Evolutionary conservation across 192 early-diverging fungal species (phyloP).

Genomic region (Backusella morwellensis): DNA sequence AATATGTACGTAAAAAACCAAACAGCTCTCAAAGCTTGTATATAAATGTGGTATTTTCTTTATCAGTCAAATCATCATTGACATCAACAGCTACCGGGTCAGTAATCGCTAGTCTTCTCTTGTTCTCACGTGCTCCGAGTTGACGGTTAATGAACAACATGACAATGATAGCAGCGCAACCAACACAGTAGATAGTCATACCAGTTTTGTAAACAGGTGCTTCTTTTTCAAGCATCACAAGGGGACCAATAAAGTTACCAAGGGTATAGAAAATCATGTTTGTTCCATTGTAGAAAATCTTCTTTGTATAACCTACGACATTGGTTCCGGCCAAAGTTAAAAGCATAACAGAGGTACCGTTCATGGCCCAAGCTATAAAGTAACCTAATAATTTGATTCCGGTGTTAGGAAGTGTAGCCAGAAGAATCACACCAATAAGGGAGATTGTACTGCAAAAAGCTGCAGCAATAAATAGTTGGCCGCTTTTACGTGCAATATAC

Average conservation of each 20-base stretch:
- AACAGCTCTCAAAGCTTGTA: slow-evolving; percentile 14
- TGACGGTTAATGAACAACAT: slow-evolving; percentile 5
- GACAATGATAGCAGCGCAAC: slow-evolving; percentile 5
- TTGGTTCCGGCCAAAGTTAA: slow-evolving; percentile 8
- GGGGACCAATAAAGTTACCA: slow-evolving; percentile 25
- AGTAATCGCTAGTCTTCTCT: not conserved
- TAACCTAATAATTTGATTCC: slow-evolving; percentile 9
- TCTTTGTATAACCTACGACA: slow-evolving; percentile 25
- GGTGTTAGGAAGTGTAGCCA: not conserved
- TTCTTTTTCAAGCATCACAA: slow-evolving; percentile 14
- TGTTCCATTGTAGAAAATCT: slow-evolving; percentile 8
- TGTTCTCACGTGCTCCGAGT: slow-evolving; percentile 7
- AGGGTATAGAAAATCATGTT: slow-evolving; percentile 13
- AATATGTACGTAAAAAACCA: not conserved
- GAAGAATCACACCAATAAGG: slow-evolving; percentile 11
- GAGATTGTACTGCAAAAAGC: not conserved
- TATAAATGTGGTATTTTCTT: slow-evolving; percentile 12
- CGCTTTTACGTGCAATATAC: not conserved
- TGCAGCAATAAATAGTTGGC: not conserved
- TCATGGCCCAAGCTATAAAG: slow-evolving; percentile 16
- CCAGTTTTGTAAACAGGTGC: slow-evolving; percentile 22
- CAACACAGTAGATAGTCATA: slow-evolving; percentile 3
- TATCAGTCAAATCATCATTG: slow-evolving; percentile 22
- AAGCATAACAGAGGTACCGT: slow-evolving; percentile 1
- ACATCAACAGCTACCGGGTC: not conserved